Evolutionary conservation across 306 rosid genomes (phyloP).

Genomic region (Ammopiptanthus mongolicus): DNA sequence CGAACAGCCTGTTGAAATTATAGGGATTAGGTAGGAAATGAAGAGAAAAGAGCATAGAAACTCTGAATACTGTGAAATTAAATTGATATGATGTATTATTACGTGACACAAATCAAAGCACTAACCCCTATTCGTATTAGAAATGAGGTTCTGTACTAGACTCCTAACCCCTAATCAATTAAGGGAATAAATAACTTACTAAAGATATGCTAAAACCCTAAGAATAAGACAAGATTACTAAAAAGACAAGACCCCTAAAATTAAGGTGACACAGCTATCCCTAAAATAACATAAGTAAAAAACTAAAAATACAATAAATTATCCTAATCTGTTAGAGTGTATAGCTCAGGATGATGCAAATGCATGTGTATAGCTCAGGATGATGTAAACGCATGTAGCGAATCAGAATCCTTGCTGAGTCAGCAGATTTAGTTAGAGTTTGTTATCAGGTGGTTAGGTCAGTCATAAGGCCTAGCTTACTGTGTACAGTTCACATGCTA

Average conservation of each 20-base stretch:
- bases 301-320: no score
- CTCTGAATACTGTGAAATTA: not conserved
- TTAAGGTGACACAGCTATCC: not conserved
- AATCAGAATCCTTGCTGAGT: no score
- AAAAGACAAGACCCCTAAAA: not conserved
- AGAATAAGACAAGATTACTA: not conserved
- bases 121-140: not conserved
- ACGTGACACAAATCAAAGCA: not conserved
- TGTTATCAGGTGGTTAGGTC: no score
- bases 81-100: not conserved
- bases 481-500: no score
- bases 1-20: conserved; percentile 27
- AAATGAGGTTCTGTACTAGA: not conserved
- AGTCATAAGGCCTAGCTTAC: no score
- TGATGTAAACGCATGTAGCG: no score
- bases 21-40: not conserved
- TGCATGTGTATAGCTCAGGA: no score
- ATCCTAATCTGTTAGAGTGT: not conserved
- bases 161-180: not conserved
- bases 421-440: no score
- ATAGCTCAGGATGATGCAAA: no score
- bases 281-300: no score
- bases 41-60: no score
- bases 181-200: no score
- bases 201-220: not conserved